These are phyloP conservation scores for Fusarium scirpi DNA, from an alignment of 2,329 filamentous ascomycete species.

Conservation along the genomic window DNA sequence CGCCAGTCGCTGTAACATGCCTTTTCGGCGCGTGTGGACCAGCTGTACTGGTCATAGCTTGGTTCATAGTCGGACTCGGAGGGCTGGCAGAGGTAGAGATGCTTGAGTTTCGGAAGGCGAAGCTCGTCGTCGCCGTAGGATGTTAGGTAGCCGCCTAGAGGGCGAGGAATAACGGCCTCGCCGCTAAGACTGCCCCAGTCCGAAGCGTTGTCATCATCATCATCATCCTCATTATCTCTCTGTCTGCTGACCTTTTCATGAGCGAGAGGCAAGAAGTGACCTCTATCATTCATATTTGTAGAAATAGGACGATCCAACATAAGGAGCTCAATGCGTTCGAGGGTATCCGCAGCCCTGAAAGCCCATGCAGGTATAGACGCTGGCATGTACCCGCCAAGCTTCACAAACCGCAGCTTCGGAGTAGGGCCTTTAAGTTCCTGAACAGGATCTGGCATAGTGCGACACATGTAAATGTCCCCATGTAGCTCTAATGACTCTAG, in stretches of 20 bases:
- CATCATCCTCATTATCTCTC: not conserved
- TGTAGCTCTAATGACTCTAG: constrained; percentile 27
- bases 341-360: not conserved
- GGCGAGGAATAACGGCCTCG: not conserved
- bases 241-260: not conserved
- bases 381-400: constrained; percentile 26
- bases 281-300: accelerated
- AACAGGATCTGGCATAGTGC: accelerated
- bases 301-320: constrained; percentile 25
- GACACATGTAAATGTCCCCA: not conserved
- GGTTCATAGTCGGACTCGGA: not conserved
- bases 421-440: not conserved
- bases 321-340: constrained; percentile 30
- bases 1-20: constrained; percentile 7
- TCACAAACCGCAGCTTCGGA: constrained; percentile 15
- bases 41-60: not conserved
- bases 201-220: not conserved
- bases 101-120: not conserved
- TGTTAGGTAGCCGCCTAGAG: not conserved
- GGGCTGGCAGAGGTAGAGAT: constrained; percentile 1
- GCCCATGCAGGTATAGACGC: constrained; percentile 20
- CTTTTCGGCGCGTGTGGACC: constrained; percentile 8
- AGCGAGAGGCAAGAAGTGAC: not conserved
- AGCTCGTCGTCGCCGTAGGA: accelerated
- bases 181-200: constrained; percentile 4